Evolutionary conservation across 73 alveolate species (phyloP), one percentile per base, ranked within the genome.

Genomic region (Paramecium primaurelia): DNA sequence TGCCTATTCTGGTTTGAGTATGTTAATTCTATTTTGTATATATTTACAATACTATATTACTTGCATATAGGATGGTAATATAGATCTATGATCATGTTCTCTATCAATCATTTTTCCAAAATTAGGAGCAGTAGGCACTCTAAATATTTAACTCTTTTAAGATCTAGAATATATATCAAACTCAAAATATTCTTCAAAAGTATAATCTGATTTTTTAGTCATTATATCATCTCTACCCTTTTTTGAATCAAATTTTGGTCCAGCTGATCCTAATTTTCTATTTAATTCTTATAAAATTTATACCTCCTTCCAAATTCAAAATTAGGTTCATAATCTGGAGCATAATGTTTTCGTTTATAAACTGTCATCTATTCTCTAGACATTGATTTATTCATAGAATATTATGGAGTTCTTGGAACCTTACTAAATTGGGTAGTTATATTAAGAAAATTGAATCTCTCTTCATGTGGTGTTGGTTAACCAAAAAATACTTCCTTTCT

Each of bases 301-400:
- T 58, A 51, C 64, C 47, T 87, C 44, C 77, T 87, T 40, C 93
- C 93, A 87, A 87, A 87, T 16, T 87, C 94, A 18, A 28, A 89
- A 36, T 89, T 89, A 4, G 94, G 94, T n/a, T 89, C 64, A 28
- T 89, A 89, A 89, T 89, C 94, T 25, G 94, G 94, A 22, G 94
- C 94, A 71, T 71, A 89, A 47, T 71, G 83, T 49, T 89, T 89
- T 16, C 75, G 71, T 49, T 89, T 83, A 64, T 89, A 89, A 12
- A 89, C 75, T 14, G 58, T 89, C 80, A 71, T 68, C 6, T 89
- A 84, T 44, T 89, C 94, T 89, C 94, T 89, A 20, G 92, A 77
- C 12, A 89, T 11, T 6, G 80, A 51, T 37, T 89, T 89, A 26
- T 83, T 51, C 85, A 89, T 40, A 2, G 71, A 34, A 30, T 40